phyloP scores from a whole-genome alignment of 768 basidiomycete species.

The Strobilomyces confusus region DNA sequence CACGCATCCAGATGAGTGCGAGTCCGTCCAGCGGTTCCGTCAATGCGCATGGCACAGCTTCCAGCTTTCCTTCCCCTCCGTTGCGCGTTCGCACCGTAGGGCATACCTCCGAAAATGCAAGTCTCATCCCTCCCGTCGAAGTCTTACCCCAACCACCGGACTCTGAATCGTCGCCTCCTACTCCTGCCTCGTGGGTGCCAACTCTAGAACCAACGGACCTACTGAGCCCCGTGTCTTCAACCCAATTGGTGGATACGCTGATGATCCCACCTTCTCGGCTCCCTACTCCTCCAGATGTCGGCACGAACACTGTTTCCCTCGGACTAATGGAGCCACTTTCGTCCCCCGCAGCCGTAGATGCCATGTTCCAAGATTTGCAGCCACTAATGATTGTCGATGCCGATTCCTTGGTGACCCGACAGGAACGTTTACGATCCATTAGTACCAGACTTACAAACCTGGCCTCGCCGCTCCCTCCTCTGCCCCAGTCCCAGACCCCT shows the following conservation, averaged over 20 bases:
- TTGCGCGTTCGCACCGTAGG: not conserved
- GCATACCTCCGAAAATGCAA: not conserved
- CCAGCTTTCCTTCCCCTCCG: not conserved
- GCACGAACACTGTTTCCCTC: not conserved
- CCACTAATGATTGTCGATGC: not conserved
- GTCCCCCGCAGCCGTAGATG: not conserved
- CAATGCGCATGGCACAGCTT: not conserved
- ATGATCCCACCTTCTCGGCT: not conserved
- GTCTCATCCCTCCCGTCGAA: constrained; percentile 32
- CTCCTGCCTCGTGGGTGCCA: constrained; percentile 9
- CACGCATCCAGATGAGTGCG: constrained; percentile 22
- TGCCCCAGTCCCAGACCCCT: constrained; percentile 12
- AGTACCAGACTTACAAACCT: constrained; percentile 10
- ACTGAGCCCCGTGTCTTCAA: not conserved
- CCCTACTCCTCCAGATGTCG: not conserved
- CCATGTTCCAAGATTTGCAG: not conserved
- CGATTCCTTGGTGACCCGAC: constrained; percentile 9
- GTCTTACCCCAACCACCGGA: constrained; percentile 18
- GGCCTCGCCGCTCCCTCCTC: not conserved
- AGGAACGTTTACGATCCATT: constrained; percentile 16
- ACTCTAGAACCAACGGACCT: not conserved
- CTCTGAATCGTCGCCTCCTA: constrained; percentile 16
- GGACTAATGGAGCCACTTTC: not conserved
- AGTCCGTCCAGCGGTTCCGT: not conserved
- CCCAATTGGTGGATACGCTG: not conserved